phyloP scores from a whole-genome alignment of 2,329 filamentous ascomycete genomes.

The Triangularia setosa region DNA sequence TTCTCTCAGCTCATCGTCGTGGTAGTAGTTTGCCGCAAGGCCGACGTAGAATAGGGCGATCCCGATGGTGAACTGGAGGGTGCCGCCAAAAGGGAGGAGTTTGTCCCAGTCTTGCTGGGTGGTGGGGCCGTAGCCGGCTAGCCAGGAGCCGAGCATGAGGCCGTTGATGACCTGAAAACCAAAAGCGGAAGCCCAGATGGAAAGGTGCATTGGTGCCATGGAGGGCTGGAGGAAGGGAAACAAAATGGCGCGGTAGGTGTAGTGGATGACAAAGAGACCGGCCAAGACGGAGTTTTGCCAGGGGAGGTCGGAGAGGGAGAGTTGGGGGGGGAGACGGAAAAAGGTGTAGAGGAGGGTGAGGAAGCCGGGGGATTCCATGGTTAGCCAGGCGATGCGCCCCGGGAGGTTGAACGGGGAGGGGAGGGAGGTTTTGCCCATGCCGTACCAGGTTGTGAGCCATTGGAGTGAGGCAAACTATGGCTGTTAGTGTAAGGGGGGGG shows the following conservation, averaged over 20 bases:
- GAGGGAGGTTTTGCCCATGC: constrained; percentile 87
- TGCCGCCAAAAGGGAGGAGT: constrained; percentile 22
- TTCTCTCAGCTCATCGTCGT: constrained; percentile 85
- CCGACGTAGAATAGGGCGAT: constrained; percentile 72
- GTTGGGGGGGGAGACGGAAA: constrained; percentile 57
- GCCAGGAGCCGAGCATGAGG: constrained; percentile 71
- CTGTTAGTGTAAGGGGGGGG: neutral
- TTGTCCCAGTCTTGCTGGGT: constrained; percentile 49
- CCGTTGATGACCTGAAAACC: constrained; percentile 80
- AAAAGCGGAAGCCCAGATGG: constrained; percentile 62
- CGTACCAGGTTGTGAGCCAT: constrained; percentile 77
- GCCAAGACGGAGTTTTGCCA: constrained; percentile 76
- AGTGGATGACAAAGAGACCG: constrained; percentile 73
- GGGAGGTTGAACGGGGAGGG: constrained; percentile 70
- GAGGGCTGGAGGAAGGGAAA: constrained; percentile 80
- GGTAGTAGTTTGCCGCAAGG: constrained; percentile 76
- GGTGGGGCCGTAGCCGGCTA: constrained; percentile 73
- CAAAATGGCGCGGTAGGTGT: constrained; percentile 81
- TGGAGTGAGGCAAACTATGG: constrained; percentile 66
- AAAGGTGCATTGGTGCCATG: constrained; percentile 82
- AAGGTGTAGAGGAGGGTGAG: constrained; percentile 77
- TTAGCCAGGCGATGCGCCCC: constrained; percentile 79
- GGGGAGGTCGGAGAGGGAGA: constrained; percentile 58
- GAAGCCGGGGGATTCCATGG: constrained; percentile 81
- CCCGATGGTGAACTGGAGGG: constrained; percentile 55